Evolutionary conservation across 768 basidiomycete genomes (phyloP).

Genomic region (Strobilomyces dryophilus): DNA sequence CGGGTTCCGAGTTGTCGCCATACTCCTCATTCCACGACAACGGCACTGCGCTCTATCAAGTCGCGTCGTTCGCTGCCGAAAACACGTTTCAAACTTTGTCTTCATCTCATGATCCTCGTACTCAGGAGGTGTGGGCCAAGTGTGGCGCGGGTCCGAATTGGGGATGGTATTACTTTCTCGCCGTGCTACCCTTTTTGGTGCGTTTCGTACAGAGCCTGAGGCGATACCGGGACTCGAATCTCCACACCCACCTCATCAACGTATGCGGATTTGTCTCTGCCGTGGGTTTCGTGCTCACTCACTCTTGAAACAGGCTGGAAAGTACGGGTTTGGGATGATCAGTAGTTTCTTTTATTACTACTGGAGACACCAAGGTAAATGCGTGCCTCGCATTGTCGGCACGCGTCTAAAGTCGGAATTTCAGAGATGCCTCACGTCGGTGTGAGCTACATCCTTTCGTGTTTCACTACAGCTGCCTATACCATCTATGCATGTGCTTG

Average conservation of each 20-base stretch:
- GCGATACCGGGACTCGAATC: conserved; percentile 76
- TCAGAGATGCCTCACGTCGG: conserved; percentile 36
- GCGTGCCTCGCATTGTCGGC: background rate
- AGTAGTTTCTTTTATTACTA: conserved; percentile 64
- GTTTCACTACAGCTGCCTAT: conserved; percentile 57
- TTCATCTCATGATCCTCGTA: conserved; percentile 24
- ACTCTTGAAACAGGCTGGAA: conserved; percentile 60
- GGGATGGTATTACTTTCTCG: conserved; percentile 57
- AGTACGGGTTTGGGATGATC: conserved; percentile 68
- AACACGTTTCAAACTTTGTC: background rate
- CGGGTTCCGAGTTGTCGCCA: background rate
- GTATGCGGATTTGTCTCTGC: conserved; percentile 37
- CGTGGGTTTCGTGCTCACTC: background rate
- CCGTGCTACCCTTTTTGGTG: conserved; percentile 61
- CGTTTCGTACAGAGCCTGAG: conserved; percentile 85
- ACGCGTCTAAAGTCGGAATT: background rate
- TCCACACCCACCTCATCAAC: conserved; percentile 81
- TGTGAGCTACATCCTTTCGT: conserved; percentile 64
- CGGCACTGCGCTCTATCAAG: background rate
- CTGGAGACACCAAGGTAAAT: conserved; percentile 67
- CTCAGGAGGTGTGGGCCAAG: conserved; percentile 43
- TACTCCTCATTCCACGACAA: background rate
- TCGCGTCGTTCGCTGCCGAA: background rate
- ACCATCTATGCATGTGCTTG: conserved; percentile 73
- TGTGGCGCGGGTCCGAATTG: conserved; percentile 47